phyloP scores from a whole-genome alignment of 192 early-diverging fungal species.

The Coemansia sp. region DNA sequence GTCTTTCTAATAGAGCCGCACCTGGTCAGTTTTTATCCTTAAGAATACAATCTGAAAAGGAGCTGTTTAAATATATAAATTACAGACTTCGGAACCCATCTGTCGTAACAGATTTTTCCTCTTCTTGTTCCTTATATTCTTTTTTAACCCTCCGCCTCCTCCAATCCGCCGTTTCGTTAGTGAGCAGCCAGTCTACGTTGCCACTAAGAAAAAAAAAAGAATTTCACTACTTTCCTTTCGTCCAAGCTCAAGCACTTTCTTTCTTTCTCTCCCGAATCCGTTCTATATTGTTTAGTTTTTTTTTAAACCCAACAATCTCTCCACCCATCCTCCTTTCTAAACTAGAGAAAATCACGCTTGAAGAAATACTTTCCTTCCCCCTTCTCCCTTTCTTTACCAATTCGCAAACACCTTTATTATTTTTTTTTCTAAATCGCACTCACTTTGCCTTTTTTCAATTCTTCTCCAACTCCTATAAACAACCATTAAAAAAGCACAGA shows the following conservation, averaged over 20 bases:
- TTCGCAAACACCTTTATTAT: not conserved
- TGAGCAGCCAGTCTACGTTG: too few relatives aligned
- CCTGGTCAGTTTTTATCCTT: not conserved
- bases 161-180: not conserved
- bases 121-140: too few relatives aligned
- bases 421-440: not conserved
- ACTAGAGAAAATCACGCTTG: too few relatives aligned
- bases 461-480: not conserved
- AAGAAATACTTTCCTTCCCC: too few relatives aligned
- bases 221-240: not conserved
- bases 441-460: not conserved
- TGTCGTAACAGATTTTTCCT: too few relatives aligned
- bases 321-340: too few relatives aligned
- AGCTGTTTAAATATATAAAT: too few relatives aligned
- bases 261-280: constrained; percentile 7
- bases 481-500: too few relatives aligned
- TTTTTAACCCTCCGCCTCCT: not conserved
- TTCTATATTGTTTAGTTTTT: constrained; percentile 7
- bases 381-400: not conserved
- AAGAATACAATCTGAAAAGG: not conserved
- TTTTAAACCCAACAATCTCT: too few relatives aligned
- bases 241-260: not conserved
- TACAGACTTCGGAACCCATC: too few relatives aligned
- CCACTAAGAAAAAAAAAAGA: not conserved
- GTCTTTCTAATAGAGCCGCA: not conserved